Evolutionary conservation across 2,329 filamentous ascomycete genomes (phyloP), one percentile per base, ranked within the genome.

Genomic region (Paecilomyces niveus): DNA sequence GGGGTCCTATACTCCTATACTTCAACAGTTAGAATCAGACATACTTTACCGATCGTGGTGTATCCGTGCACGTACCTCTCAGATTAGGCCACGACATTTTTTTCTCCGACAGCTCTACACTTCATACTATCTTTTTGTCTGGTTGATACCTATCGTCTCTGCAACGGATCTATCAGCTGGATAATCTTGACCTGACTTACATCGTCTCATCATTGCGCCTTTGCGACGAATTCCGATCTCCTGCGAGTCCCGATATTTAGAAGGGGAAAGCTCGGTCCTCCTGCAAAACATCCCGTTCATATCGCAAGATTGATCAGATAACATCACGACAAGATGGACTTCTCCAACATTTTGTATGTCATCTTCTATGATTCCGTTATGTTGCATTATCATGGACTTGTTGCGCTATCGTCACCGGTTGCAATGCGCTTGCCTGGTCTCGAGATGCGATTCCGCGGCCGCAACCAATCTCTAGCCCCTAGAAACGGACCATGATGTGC

Each of bases 321-420:
- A 18, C 39, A 45, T 45, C n/a, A 18, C 50, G 50, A 52, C 71
- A 81, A 72, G 65, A 96, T 96, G 91, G 92, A 96, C 78, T 90
- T 92, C 81, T 93, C 90, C 63, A 91, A 96, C 78, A 87, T 87
- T 74, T 95, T 96, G 91, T 95, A 83, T 80, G 89, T 83, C 63
- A 57, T 59, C 62, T 56, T 59, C 60, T 29, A 18, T 18, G 39
- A 8, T 2, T 45, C n/a, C 9, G 10, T 45, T 45, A 18, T 18
- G 18, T 18, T 45, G 39, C 3, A 18, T 45, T n/a, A 7, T n/a
- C 57, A 45, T 58, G 21, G 52, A 22, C 54, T 32, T 54, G 55
- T 50, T 54, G 35, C 15, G n/a, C 39, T 18, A 45, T 56, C n/a
- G 22, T 54, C 29, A 55, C 26, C 53, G 33, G 57, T 54, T 56